These are phyloP conservation scores for Helotiales sp. DNA, from an alignment of 2,329 filamentous ascomycete genomes.

Conservation along the genomic window DNA sequence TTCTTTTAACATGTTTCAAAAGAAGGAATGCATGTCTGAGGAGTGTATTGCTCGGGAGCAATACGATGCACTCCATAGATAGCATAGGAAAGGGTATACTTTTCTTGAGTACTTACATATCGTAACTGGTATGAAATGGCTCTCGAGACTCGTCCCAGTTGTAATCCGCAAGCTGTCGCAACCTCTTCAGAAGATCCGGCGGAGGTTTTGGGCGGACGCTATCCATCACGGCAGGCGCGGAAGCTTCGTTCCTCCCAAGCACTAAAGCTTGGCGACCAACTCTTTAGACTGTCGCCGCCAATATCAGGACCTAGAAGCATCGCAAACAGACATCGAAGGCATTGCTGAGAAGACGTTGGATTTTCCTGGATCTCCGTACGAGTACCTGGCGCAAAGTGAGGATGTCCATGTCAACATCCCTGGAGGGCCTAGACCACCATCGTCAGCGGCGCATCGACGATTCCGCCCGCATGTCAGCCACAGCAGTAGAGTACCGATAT, in stretches of 20 bases:
- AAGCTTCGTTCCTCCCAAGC: not conserved
- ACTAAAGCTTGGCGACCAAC: too few relatives aligned
- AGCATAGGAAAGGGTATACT: too few relatives aligned
- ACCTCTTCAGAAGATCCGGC: conserved; percentile 48
- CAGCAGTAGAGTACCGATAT: not conserved
- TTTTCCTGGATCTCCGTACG: too few relatives aligned
- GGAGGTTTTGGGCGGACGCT: not conserved
- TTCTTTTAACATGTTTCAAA: too few relatives aligned
- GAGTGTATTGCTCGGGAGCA: too few relatives aligned
- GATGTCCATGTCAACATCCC: not conserved
- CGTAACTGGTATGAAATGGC: conserved; percentile 71
- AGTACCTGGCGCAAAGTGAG: too few relatives aligned
- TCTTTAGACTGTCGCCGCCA: not conserved
- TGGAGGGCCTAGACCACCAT: not conserved
- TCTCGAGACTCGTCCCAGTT: conserved; percentile 69
- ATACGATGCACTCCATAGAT: too few relatives aligned
- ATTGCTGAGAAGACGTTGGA: too few relatives aligned
- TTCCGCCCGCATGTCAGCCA: not conserved
- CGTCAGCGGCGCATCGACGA: not conserved
- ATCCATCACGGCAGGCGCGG: conserved; percentile 1
- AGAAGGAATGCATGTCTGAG: too few relatives aligned
- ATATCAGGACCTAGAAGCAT: not conserved
- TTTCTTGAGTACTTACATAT: conserved; percentile 59
- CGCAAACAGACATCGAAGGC: not conserved
- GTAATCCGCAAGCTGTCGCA: conserved; percentile 72